Percentiles rank a stretch among this genome's conserved stretches.
Evolutionary conservation across 2,329 filamentous ascomycete genomes (phyloP).

Genomic region (Paecilomyces fulvus): DNA sequence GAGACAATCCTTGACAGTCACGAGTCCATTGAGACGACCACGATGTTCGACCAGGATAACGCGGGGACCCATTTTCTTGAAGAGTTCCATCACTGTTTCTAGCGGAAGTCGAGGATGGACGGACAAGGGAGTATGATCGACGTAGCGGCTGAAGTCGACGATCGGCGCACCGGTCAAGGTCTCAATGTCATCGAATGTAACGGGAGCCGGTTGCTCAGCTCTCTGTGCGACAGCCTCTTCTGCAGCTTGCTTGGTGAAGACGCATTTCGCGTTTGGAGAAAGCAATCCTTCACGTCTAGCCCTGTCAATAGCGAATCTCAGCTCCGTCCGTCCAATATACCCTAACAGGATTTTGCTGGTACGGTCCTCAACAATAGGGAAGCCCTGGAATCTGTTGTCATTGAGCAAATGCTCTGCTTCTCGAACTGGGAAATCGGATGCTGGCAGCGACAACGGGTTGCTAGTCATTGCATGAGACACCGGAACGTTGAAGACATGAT

Average conservation of each 20-base stretch:
- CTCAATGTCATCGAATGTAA: slow-evolving; percentile 54
- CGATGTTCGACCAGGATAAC: slow-evolving; percentile 90
- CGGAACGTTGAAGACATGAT: slow-evolving; percentile 90
- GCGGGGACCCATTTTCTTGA: slow-evolving; percentile 92
- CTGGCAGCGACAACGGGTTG: slow-evolving; percentile 64
- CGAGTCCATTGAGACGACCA: slow-evolving; percentile 71
- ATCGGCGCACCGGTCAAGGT: slow-evolving; percentile 47
- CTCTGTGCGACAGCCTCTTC: slow-evolving; percentile 24
- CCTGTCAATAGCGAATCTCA: slow-evolving; percentile 81
- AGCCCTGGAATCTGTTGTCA: slow-evolving; percentile 81
- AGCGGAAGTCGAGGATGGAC: slow-evolving; percentile 85
- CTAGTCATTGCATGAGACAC: slow-evolving; percentile 85
- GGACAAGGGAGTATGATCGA: slow-evolving; percentile 81
- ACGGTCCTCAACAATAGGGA: slow-evolving; percentile 75
- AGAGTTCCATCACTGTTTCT: slow-evolving; percentile 97
- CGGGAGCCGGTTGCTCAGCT: slow-evolving; percentile 30
- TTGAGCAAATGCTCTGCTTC: slow-evolving; percentile 67
- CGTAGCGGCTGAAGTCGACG: slow-evolving; percentile 77
- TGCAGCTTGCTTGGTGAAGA: slow-evolving; percentile 54
- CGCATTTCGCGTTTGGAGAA: slow-evolving; percentile 61
- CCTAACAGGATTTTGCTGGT: slow-evolving; percentile 67
- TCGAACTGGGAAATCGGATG: slow-evolving; percentile 64
- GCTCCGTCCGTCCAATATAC: slow-evolving; percentile 86
- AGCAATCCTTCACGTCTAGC: slow-evolving; percentile 61
- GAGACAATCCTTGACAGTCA: slow-evolving; percentile 94